Base-by-base conservation (phyloP, 352 stramenopile species). In the Phytophthora hybrid region DNA sequence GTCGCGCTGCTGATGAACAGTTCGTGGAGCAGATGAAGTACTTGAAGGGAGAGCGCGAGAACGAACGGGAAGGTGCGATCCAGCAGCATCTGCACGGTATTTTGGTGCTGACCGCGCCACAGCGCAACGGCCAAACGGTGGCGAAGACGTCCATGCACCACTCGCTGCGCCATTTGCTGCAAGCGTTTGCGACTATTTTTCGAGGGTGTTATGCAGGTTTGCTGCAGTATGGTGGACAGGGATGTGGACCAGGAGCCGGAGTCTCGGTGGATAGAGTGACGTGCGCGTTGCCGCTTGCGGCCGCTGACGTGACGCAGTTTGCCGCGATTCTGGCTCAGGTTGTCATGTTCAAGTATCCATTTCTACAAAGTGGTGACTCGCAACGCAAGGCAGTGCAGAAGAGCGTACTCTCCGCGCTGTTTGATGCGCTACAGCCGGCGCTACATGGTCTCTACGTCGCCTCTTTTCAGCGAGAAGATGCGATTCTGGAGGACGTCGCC, bases 21-120 rank as follows among this genome's bases (percentile, higher is more conserved):
- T 91, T 92, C 34, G 58, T 66, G n/a, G 80, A 91, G 66, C 82
- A 90, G 49, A 79, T 92, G 63, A 91, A 92, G 76, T 91, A 91
- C 70, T 74, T 77, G 26, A 74, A 69, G 31, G 75, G 78, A 6
- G 66, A 73, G 6, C 58, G 70, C 14, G 71, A 78, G 39, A 41
- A 58, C 0, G 80, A 91, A 54, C 79, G 73, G 0, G 19, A 78
- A 0, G 59, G 57, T 19, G 69, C 75, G 37, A 78, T 92, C 21
- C 65, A 76, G 37, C 66, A 76, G 37, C 83, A 92, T 73, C 21
- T 92, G 26, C 62, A 82, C 6, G 64, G 64, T 8, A 65, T 91
- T n/a, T 68, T 90, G 29, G 65, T 77, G 13, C 54, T 78, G 13
- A 73, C 79, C 31, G 49, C 73, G 3, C 76, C 82, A 4, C 80